Evolutionary conservation across 768 basidiomycete species (phyloP), one percentile per base, ranked within the genome.

Genomic region (Lactifluus pinguis): DNA sequence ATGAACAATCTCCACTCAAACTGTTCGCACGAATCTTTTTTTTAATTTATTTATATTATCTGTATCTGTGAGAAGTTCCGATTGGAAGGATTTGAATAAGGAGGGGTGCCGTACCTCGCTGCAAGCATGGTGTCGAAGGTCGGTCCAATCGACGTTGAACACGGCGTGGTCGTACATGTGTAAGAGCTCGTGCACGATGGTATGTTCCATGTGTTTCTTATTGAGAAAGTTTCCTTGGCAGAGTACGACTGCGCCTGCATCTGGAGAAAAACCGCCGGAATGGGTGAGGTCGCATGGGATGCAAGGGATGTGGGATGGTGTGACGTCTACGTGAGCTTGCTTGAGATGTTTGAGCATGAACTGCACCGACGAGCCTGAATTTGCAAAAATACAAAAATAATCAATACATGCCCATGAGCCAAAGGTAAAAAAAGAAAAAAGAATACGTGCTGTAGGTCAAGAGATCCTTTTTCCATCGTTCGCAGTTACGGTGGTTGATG

Each of bases 131-230:
- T 97, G 94, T 60, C 92, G 76, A 58, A 98, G 70, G 73, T 98
- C 89, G 50, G 72, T 73, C 94, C 92, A 97, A 71, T 97, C 85
- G 1, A 97, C 89, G 63, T 92, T 90, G 76, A 98, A 98, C 72
- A 85, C 84, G 74, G 91, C 89, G 64, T 95, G 90, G 72, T 99
- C 97, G 70, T 90, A 98, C 81, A 93, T 85, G 70, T 98, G 97
- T 29, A 98, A 74, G 49, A 98, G 81, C 71, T 99, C 97, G 69
- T 99, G 97, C 21, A 89, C 81, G 38, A 99, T 76, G 34, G 95
- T 95, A 68, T 92, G 83, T 72, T 98, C 94, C 88, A 95, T 87
- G 67, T 97, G 93, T 39, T 80, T 81, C 70, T 91, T 86, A 71
- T 78, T 82, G 71, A 84, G 80, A 67, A 94, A 88, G 51, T 86